Conservation (phyloP, 345 rosid genomes). For the Gossypium longicalyx region DNA sequence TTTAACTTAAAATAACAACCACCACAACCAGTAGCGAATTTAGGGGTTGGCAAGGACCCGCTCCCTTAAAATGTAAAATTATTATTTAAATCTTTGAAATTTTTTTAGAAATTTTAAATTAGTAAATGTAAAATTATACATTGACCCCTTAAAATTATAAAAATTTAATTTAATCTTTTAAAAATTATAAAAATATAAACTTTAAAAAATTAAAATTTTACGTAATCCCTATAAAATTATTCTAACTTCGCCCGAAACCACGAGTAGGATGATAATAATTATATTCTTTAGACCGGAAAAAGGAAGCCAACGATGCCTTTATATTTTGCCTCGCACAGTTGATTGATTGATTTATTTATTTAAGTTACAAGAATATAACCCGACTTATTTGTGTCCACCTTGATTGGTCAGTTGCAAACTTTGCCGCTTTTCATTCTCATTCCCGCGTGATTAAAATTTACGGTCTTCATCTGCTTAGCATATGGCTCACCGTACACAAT, state of each 20-base stretch:
- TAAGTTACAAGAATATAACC: not conserved
- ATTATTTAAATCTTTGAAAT: accelerated
- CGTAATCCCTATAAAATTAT: accelerated
- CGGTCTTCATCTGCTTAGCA: slow-evolving; percentile 40
- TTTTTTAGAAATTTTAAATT: no score
- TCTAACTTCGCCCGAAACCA: accelerated
- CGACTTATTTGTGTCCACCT: not conserved
- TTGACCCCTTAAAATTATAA: no score
- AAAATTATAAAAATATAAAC: no score
- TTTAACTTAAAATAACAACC: no score
- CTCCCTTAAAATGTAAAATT: no score
- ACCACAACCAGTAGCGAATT: accelerated
- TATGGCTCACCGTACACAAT: slow-evolving; percentile 44
- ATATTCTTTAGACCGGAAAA: no score
- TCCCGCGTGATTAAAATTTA: slow-evolving; percentile 40
- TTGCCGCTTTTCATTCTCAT: slow-evolving; percentile 46
- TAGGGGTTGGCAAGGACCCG: no score
- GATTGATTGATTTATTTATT: not conserved
- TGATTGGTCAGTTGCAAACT: slow-evolving; percentile 49
- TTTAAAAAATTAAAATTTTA: no score
- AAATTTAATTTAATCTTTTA: no score
- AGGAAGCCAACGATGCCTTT: slow-evolving; percentile 17
- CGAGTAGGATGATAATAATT: no score
- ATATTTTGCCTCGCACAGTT: slow-evolving; percentile 1
- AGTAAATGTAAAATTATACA: no score